These are phyloP conservation scores for Teunomyces stri DNA, from an alignment of 805 yeast genomes.

Conservation along the genomic window DNA sequence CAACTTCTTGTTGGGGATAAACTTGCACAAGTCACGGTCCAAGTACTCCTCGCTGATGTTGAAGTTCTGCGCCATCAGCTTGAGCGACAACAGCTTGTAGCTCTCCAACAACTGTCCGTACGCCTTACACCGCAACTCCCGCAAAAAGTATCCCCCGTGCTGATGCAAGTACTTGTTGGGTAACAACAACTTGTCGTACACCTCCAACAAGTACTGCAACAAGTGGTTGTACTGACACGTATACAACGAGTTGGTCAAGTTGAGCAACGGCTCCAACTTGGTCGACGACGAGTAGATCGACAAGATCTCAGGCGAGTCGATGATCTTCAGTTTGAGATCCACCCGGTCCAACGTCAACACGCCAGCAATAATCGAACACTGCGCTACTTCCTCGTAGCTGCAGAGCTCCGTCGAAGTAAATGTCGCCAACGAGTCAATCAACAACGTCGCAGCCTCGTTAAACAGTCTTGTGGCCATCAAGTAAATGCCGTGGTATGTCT, in stretches of 20 bases:
- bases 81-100: conserved; percentile 83
- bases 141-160: conserved; percentile 80
- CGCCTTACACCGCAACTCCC: conserved; percentile 94
- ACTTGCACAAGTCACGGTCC: conserved; percentile 82
- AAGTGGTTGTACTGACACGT: conserved; percentile 82
- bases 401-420: conserved; percentile 91
- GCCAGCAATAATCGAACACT: conserved; percentile 86
- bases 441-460: conserved; percentile 75
- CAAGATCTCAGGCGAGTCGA: conserved; percentile 92
- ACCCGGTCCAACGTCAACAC: conserved; percentile 78
- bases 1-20: conserved; percentile 89
- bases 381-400: conserved; percentile 85
- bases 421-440: conserved; percentile 90
- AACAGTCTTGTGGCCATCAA: conserved; percentile 83
- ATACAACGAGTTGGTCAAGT: conserved; percentile 82
- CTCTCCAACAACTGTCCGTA: conserved; percentile 92
- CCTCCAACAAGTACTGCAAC: conserved; percentile 72
- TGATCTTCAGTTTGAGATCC: conserved; percentile 76
- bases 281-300: conserved; percentile 72
- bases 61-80: conserved; percentile 92
- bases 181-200: conserved; percentile 68
- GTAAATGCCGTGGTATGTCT: conserved; percentile 86
- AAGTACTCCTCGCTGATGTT: conserved; percentile 85
- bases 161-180: conserved; percentile 63
- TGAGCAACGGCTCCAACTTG: conserved; percentile 73